Percentiles rank a stretch among this genome's conserved stretches.
Evolutionary conservation across 495 filamentous ascomycete genomes (phyloP).

Genomic region (Thermothielavioides terrestris): DNA sequence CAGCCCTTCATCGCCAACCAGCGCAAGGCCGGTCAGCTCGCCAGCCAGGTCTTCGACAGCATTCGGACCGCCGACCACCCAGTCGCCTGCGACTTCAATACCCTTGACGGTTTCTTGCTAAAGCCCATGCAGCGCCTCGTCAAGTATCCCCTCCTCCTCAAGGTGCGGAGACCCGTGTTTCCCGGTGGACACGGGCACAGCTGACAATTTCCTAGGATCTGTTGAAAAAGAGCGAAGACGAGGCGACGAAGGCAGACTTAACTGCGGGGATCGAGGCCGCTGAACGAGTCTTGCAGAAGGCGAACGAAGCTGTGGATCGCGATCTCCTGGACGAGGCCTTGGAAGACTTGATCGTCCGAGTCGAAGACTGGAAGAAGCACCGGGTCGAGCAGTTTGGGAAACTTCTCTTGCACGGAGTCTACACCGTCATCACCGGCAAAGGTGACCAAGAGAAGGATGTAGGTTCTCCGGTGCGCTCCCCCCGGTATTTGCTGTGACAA

Average conservation of each 20-base stretch:
- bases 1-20: constrained; percentile 97
- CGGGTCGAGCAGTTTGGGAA: constrained; percentile 84
- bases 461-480: constrained; percentile 23
- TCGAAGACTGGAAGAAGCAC: constrained; percentile 97
- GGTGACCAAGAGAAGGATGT: constrained; percentile 78
- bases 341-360: constrained; percentile 68
- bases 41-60: constrained; percentile 54
- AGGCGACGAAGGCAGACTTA: constrained; percentile 59
- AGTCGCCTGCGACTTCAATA: constrained; percentile 50
- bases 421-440: constrained; percentile 82
- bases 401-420: constrained; percentile 81
- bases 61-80: constrained; percentile 45
- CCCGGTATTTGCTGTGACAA: neutral
- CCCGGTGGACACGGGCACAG: neutral
- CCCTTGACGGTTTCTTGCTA: constrained; percentile 79
- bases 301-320: constrained; percentile 82
- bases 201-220: constrained; percentile 57
- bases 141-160: constrained; percentile 86
- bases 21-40: constrained; percentile 55
- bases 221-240: constrained; percentile 69
- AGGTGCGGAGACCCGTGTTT: constrained; percentile 47
- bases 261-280: constrained; percentile 64
- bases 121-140: constrained; percentile 94
- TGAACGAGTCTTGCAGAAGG: constrained; percentile 64
- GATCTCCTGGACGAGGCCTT: constrained; percentile 74